Conservation (phyloP, 805 yeast species). For the Teunomyces lycoperdinae region DNA sequence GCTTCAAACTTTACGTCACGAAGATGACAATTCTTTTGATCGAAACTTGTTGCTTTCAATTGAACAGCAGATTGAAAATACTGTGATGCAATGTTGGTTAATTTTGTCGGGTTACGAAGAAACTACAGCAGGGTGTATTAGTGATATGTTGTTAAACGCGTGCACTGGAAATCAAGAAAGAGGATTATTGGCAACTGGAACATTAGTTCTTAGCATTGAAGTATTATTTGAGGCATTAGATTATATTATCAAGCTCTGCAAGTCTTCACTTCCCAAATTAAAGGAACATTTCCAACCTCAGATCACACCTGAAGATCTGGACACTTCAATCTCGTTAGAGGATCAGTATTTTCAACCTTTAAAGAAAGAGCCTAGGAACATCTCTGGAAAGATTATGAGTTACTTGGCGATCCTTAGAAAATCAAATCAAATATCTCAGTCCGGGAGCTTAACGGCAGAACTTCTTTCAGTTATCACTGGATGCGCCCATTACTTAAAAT, state of each 20-base stretch:
- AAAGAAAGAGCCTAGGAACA: constrained; percentile 71
- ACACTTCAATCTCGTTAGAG: constrained; percentile 10
- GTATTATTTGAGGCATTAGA: constrained; percentile 77
- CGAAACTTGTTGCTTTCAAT: constrained; percentile 50
- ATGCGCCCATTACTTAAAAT: constrained; percentile 86
- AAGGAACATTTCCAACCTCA: constrained; percentile 6
- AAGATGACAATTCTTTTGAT: constrained; percentile 22
- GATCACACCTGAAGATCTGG: constrained; percentile 12
- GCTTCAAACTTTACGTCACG: constrained; percentile 6
- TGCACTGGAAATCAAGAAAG: constrained; percentile 65
- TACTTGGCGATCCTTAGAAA: constrained; percentile 82
- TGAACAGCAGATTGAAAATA: constrained; percentile 62
- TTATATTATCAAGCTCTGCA: constrained; percentile 12
- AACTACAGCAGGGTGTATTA: constrained; percentile 80
- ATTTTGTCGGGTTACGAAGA: constrained; percentile 88
- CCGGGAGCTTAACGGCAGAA: constrained; percentile 56
- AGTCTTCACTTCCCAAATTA: constrained; percentile 7
- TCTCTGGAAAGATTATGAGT: constrained; percentile 87
- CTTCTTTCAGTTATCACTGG: constrained; percentile 82
- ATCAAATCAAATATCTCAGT: constrained; percentile 34
- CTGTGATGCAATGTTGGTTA: constrained; percentile 74
- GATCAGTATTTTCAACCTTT: constrained; percentile 36
- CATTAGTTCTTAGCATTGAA: constrained; percentile 69
- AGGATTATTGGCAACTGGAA: constrained; percentile 70
- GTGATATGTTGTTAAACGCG: constrained; percentile 86